Conservation (phyloP, 2,329 filamentous ascomycete species). For the Fusarium pseudoanthophilum region DNA sequence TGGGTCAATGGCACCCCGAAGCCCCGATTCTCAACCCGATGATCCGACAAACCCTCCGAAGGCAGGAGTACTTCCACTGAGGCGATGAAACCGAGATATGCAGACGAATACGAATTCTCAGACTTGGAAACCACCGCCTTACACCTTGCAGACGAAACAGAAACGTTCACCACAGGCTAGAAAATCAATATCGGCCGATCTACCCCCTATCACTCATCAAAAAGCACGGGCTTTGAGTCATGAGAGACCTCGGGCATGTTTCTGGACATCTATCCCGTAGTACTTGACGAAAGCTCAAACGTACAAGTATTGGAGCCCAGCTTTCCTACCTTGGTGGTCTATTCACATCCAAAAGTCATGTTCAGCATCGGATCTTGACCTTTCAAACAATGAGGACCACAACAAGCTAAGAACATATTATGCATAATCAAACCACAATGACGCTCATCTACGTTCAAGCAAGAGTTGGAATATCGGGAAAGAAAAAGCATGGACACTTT, state of each 20-base stretch:
- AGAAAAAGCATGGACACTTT: not conserved
- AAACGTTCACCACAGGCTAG: not conserved
- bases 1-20: not conserved
- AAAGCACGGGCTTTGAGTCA: not conserved
- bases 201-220: too few species aligned
- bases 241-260: not conserved
- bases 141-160: not conserved
- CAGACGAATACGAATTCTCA: not conserved
- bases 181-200: not conserved
- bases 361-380: not conserved
- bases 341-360: accelerated
- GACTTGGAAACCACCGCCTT: not conserved
- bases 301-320: not conserved
- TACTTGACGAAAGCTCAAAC: not conserved
- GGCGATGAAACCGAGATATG: too few species aligned
- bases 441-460: not conserved
- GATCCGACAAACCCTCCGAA: not conserved
- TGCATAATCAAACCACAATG: not conserved
- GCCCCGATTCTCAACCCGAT: not conserved
- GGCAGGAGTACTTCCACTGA: not conserved
- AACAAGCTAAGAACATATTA: not conserved
- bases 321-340: not conserved
- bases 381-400: accelerated
- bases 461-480: not conserved
- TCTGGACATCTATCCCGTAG: not conserved